Evolutionary conservation across 495 filamentous ascomycete species (phyloP).

Genomic region (Letharia columbiana): DNA sequence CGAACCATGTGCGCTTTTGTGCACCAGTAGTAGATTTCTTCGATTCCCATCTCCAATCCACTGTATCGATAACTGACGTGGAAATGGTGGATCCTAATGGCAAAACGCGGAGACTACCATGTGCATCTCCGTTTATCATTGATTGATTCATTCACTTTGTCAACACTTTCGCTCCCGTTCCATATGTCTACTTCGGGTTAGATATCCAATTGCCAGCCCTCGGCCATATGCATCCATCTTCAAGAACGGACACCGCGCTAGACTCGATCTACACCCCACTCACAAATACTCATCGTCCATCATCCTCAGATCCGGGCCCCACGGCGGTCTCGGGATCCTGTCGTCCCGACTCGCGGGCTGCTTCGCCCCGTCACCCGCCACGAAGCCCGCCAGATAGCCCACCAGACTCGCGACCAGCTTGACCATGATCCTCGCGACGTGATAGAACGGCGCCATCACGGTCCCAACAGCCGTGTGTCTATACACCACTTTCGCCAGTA

Average conservation of each 20-base stretch:
- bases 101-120: no score
- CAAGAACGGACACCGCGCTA: not conserved
- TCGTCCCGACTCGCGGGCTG: slow-evolving; percentile 19
- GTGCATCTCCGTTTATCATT: no score
- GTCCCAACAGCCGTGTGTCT: slow-evolving; percentile 22
- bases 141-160: no score
- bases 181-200: no score
- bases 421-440: not conserved
- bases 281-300: slow-evolving; percentile 28
- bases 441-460: not conserved
- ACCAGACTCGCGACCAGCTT: slow-evolving; percentile 2
- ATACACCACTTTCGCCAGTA: slow-evolving; percentile 41
- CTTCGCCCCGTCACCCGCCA: slow-evolving; percentile 6
- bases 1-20: no score
- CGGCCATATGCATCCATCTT: no score
- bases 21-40: no score
- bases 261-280: not conserved
- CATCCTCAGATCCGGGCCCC: slow-evolving; percentile 24
- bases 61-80: no score
- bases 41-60: no score
- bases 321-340: slow-evolving; percentile 16
- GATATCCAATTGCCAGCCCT: no score
- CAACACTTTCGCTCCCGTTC: no score
- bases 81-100: no score
- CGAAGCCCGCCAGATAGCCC: slow-evolving; percentile 21